These are phyloP conservation scores for Nicotiana tomentosiformis DNA, from an alignment of 257 asterid genomes.

Conservation along the genomic window DNA sequence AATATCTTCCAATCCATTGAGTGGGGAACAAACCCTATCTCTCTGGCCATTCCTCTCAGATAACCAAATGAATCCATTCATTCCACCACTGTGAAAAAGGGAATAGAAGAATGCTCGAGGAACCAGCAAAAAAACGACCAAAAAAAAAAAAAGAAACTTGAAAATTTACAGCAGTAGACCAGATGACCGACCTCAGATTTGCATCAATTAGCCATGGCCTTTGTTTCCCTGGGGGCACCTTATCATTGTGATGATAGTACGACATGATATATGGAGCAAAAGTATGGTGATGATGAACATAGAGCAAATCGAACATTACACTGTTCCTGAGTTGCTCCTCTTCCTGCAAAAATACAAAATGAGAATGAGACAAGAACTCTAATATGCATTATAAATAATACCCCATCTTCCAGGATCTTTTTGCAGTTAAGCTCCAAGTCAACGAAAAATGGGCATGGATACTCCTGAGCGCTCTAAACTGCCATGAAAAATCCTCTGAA, in stretches of 20 bases:
- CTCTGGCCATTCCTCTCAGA: conserved; percentile 57
- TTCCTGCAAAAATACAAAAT: conserved; percentile 41
- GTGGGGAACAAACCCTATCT: conserved; percentile 50
- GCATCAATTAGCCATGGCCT: conserved; percentile 50
- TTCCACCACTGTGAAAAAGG: conserved; percentile 62
- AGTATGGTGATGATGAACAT: conserved; percentile 62
- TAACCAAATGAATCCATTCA: conserved; percentile 87
- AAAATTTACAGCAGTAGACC: conserved; percentile 3
- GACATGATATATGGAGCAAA: conserved; percentile 53
- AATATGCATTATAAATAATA: neutral
- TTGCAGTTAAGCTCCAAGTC: neutral
- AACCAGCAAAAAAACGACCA: neutral
- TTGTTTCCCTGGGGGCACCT: conserved; percentile 27
- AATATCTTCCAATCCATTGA: conserved; percentile 50
- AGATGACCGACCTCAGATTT: conserved; percentile 52
- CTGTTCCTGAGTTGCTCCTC: conserved; percentile 77
- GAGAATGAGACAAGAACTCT: conserved; percentile 3
- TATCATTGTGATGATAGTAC: conserved; percentile 45
- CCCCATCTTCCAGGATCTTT: neutral
- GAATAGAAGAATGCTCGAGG: conserved; percentile 8
- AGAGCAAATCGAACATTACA: conserved; percentile 75
- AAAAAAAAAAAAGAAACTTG: neutral
- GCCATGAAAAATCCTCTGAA: neutral
- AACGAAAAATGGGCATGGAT: neutral
- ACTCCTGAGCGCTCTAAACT: neutral